phyloP scores from a whole-genome alignment of 768 basidiomycete species.

The Mycena rosella region DNA sequence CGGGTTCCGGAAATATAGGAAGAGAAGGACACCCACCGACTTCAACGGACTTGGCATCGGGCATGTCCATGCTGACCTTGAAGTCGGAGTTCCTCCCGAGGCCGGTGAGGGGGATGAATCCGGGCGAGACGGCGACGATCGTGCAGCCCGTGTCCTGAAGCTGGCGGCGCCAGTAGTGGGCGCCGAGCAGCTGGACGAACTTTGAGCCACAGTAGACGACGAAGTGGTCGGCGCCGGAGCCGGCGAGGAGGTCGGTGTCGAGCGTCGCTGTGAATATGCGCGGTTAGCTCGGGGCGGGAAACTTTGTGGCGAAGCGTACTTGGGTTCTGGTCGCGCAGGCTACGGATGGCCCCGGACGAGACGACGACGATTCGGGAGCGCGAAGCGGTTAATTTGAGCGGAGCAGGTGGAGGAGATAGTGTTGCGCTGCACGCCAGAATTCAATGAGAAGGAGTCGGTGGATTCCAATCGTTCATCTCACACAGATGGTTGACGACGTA shows the following conservation, averaged over 20 bases:
- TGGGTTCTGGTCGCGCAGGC: conserved; percentile 15
- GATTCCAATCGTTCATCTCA: no score
- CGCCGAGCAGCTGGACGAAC: conserved; percentile 19
- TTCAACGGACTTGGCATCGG: conserved; percentile 16
- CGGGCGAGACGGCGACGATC: conserved; percentile 33
- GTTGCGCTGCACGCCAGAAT: conserved; percentile 15
- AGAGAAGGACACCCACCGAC: conserved; percentile 15
- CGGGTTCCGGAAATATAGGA: no score
- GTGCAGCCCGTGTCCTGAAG: conserved; percentile 6
- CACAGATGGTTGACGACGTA: conserved; percentile 31
- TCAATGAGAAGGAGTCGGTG: no score
- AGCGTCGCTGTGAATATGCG: not conserved
- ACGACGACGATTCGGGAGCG: conserved; percentile 30
- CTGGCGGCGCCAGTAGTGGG: conserved; percentile 34
- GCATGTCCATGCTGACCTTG: not conserved
- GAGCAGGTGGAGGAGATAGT: conserved; percentile 32
- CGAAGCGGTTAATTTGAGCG: conserved; percentile 27
- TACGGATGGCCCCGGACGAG: conserved; percentile 27
- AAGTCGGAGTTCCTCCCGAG: not conserved
- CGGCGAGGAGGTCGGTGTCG: conserved; percentile 8
- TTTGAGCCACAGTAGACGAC: conserved; percentile 17
- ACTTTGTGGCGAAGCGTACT: conserved; percentile 11
- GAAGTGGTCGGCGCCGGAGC: not conserved
- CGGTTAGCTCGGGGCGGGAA: no score
- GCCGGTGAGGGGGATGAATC: conserved; percentile 26